Evolutionary conservation across 306 rosid genomes (phyloP), one percentile per base, ranked within the genome.

Genomic region (Alnus glutinosa): DNA sequence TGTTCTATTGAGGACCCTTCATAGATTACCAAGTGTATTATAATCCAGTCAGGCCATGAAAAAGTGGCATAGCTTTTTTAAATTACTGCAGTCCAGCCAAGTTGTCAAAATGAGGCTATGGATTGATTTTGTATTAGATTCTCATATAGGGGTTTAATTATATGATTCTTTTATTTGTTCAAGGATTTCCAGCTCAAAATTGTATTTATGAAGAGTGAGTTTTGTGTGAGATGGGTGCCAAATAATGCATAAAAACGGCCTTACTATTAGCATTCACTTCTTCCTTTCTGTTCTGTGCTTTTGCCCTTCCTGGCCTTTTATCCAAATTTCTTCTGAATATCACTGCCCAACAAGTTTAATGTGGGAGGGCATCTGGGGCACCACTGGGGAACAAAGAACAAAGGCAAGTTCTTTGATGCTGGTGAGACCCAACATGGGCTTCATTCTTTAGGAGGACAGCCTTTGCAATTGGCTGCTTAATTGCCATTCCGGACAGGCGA

Each of bases 131-230:
- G 49, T 76, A 30, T 77, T 57, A 75, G 74, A 75, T 83, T 79
- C 83, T 77, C 75, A 64, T 78, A 88, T 80, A 85, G 88, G 58
- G 75, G 87, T 85, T 42, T 80, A 73, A 71, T 75, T 55, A 81
- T 83, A 88, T 72, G 83, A 92, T 92, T 92, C 93, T 89, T 88
- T 92, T 36, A 88, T 92, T 89, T 85, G 75, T 88, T 81, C 78
- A 71, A 82, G 89, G 83, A 55, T 79, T 80, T 75, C 83, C 72
- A 62, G 82, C 85, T 58, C 74, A 73, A 80, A 55, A 50, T 4
- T 62, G 28, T 61, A 4, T 23, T 59, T 23, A 28, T 34, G 70
- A 64, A 64, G 13, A 36, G 70, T 6, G 9, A 36, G 44, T 7
- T 63, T 37, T 66, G 48, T 36, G 71, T 66, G 49, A 66, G 13